Conservation (phyloP, 2,329 filamentous ascomycete species). For the Paraconiothyrium sp. region DNA sequence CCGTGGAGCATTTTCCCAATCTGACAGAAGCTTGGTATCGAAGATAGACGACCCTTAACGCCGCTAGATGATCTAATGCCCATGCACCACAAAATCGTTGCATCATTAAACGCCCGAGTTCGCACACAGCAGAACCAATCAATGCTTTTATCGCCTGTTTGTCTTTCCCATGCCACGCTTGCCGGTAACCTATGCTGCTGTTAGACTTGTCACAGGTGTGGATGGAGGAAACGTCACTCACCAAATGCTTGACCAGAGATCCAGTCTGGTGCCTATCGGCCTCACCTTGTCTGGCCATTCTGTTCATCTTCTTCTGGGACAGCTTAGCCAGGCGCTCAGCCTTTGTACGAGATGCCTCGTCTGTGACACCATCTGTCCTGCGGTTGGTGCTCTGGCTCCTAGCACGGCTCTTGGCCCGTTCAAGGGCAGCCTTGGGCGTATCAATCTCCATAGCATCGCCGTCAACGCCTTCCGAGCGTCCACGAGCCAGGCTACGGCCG, state of each 20-base stretch:
- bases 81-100: constrained; percentile 14
- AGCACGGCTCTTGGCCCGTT: constrained; percentile 75
- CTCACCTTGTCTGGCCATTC: constrained; percentile 96
- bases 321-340: constrained; percentile 89
- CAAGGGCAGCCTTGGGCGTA: constrained; percentile 49
- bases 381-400: constrained; percentile 73
- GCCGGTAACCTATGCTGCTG: constrained; percentile 72
- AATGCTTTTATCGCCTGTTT: constrained; percentile 57
- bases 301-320: constrained; percentile 97
- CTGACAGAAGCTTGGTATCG: constrained; percentile 14
- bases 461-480: constrained; percentile 60
- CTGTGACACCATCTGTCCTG: constrained; percentile 78
- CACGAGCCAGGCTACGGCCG: constrained; percentile 74
- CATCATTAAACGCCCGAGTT: constrained; percentile 15
- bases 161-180: constrained; percentile 96
- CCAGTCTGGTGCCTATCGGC: constrained; percentile 89
- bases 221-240: constrained; percentile 61
- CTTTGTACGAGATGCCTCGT: constrained; percentile 74
- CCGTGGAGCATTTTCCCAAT: neutral
- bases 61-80: constrained; percentile 14
- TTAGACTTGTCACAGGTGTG: constrained; percentile 25
- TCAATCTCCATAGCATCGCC: constrained; percentile 78
- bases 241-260: constrained; percentile 87
- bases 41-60: constrained; percentile 15
- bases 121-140: constrained; percentile 2